Evolutionary conservation across 1,139 yeast genomes (phyloP).

Genomic region (Protomyces pachydermus): DNA sequence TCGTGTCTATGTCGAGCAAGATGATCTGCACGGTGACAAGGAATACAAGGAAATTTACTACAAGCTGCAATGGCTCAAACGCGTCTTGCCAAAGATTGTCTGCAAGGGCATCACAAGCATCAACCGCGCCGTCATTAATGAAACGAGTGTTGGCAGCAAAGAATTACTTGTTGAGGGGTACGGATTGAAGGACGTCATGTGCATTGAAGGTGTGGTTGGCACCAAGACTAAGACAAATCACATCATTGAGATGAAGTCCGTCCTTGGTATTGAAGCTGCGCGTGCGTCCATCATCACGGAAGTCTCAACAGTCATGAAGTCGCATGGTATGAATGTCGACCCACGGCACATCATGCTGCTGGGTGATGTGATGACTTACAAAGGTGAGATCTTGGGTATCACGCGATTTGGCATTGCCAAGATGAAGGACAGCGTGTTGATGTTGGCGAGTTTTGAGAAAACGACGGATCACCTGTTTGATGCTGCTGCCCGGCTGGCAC

Average conservation of each 20-base stretch:
- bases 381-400: slow-evolving; percentile 96
- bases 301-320: slow-evolving; percentile 96
- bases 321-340: slow-evolving; percentile 99
- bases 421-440: slow-evolving; percentile 97
- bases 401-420: slow-evolving; percentile 96
- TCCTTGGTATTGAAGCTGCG: slow-evolving; percentile 97
- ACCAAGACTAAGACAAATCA: slow-evolving; percentile 85
- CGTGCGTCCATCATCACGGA: slow-evolving; percentile 87
- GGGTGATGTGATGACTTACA: slow-evolving; percentile 98
- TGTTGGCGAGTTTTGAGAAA: slow-evolving; percentile 94
- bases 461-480: slow-evolving; percentile 97
- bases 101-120: slow-evolving; percentile 90
- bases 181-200: slow-evolving; percentile 93
- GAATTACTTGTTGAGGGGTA: slow-evolving; percentile 87
- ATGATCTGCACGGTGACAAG: slow-evolving; percentile 43
- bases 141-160: slow-evolving; percentile 44
- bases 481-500: slow-evolving; percentile 96
- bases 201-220: slow-evolving; percentile 94
- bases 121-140: slow-evolving; percentile 87
- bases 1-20: slow-evolving; percentile 62
- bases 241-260: slow-evolving; percentile 79
- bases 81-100: slow-evolving; percentile 78
- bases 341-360: slow-evolving; percentile 97
- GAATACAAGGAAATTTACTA: slow-evolving; percentile 66
- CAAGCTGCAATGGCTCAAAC: slow-evolving; percentile 81